Percentiles rank a stretch among this genome's conserved stretches.
These are phyloP conservation scores for Schwanniomyces vanrijiae DNA, from an alignment of 805 yeast genomes.

Conservation along the genomic window DNA sequence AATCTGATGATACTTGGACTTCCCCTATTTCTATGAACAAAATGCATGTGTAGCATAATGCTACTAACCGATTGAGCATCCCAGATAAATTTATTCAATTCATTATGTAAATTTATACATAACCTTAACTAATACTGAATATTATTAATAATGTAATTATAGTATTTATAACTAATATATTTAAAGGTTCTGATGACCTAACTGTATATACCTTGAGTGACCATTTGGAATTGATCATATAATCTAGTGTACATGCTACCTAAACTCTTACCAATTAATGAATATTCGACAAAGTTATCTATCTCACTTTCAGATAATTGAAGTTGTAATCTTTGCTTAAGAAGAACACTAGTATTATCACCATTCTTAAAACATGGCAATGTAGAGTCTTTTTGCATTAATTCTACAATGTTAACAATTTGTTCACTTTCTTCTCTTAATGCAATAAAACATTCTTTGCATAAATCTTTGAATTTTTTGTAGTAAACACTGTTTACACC, in stretches of 20 bases:
- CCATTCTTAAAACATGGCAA: conserved; percentile 93
- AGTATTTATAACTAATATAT: neutral
- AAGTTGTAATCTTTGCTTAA: conserved; percentile 80
- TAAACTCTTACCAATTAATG: conserved; percentile 74
- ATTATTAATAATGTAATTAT: neutral
- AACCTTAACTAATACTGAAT: neutral
- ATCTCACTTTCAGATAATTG: conserved; percentile 71
- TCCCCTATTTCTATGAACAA: conserved; percentile 10
- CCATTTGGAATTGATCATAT: conserved; percentile 91
- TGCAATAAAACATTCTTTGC: conserved; percentile 73
- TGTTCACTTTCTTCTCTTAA: conserved; percentile 73
- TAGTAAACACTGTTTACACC: conserved; percentile 68
- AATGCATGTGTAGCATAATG: conserved; percentile 4
- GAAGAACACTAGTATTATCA: conserved; percentile 71
- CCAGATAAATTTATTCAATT: neutral
- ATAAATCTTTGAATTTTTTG: conserved; percentile 56
- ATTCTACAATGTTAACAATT: conserved; percentile 78
- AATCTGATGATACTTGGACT: conserved; percentile 7
- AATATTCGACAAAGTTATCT: conserved; percentile 75
- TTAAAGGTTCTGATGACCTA: conserved; percentile 18
- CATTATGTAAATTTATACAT: neutral
- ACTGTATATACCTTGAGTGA: conserved; percentile 92
- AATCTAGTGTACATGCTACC: conserved; percentile 89
- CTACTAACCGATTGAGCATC: neutral
- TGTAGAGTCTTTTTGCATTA: conserved; percentile 89